phyloP scores from a whole-genome alignment of 2,329 filamentous ascomycete genomes.

The Paradendryphiella salina region DNA sequence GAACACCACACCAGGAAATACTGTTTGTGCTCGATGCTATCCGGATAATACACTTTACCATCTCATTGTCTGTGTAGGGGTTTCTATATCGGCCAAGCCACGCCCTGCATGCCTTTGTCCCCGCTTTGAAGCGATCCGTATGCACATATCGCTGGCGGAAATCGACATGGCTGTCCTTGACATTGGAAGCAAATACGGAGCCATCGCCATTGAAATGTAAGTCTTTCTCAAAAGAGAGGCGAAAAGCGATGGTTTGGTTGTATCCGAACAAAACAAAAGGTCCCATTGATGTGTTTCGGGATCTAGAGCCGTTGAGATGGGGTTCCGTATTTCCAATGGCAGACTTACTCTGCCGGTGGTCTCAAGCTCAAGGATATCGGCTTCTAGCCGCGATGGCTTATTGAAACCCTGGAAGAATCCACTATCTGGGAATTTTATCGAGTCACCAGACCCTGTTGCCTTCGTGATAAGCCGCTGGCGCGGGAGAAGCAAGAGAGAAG shows the following conservation, averaged over 20 bases:
- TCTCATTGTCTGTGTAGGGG: constrained; percentile 60
- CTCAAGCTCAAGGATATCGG: constrained; percentile 48
- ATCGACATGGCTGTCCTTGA: constrained; percentile 49
- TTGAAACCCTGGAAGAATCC: constrained; percentile 49
- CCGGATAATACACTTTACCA: constrained; percentile 59
- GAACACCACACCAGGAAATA: constrained; percentile 60
- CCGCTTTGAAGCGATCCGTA: constrained; percentile 49
- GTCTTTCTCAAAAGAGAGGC: constrained; percentile 60
- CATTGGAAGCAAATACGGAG: constrained; percentile 49
- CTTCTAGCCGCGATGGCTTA: constrained; percentile 47
- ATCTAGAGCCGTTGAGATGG: constrained; percentile 27
- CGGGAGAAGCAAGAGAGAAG: constrained; percentile 37
- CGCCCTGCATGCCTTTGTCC: constrained; percentile 44
- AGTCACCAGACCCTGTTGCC: constrained; percentile 28
- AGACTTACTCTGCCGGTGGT: constrained; percentile 40
- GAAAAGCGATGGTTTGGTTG: constrained; percentile 56
- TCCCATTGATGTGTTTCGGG: constrained; percentile 51
- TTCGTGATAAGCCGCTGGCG: constrained; percentile 30
- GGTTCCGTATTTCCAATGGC: neutral
- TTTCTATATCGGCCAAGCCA: constrained; percentile 63
- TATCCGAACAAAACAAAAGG: constrained; percentile 52
- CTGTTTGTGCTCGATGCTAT: constrained; percentile 64
- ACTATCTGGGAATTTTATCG: constrained; percentile 41
- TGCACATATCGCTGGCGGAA: constrained; percentile 51
- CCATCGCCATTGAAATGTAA: constrained; percentile 55